phyloP scores from a whole-genome alignment of 768 basidiomycete genomes.

The Lactarius deliciosus region DNA sequence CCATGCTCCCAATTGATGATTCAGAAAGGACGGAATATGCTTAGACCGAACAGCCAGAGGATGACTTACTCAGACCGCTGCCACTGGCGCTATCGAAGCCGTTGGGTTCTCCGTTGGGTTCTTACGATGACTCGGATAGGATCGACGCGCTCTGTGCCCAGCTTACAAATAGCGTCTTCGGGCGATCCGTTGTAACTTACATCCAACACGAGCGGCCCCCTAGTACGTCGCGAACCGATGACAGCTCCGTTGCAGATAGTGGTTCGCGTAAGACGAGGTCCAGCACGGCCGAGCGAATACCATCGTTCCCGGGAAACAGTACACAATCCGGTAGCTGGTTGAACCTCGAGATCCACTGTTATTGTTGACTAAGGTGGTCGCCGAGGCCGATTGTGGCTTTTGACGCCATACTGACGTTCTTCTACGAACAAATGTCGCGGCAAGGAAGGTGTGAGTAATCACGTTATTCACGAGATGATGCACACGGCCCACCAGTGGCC shows the following conservation, averaged over 20 bases:
- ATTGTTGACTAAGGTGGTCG: slow-evolving; percentile 14
- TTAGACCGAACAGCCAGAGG: not conserved
- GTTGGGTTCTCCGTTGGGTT: not conserved
- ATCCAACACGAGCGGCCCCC: slow-evolving; percentile 34
- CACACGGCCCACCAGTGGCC: too few species aligned
- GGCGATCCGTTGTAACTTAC: not conserved
- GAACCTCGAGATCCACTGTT: slow-evolving; percentile 37
- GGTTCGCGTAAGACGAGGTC: slow-evolving; percentile 50
- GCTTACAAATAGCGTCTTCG: not conserved
- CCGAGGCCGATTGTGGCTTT: slow-evolving; percentile 47
- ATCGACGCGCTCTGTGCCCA: not conserved
- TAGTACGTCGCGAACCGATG: slow-evolving; percentile 42
- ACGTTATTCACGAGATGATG: too few species aligned
- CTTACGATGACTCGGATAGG: not conserved
- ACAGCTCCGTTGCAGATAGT: slow-evolving; percentile 45
- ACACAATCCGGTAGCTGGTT: slow-evolving; percentile 55
- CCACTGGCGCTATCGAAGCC: not conserved
- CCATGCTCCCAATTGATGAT: not conserved
- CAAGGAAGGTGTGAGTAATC: not conserved
- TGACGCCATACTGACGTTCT: slow-evolving; percentile 52
- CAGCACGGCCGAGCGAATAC: slow-evolving; percentile 44
- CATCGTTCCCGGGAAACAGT: slow-evolving; percentile 49
- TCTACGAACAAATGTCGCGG: slow-evolving; percentile 36
- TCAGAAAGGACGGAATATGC: not conserved
- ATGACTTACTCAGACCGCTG: not conserved